These are phyloP conservation scores for Acanthamoeba healyi DNA, from an alignment of 208 protist genomes.

Conservation along the genomic window DNA sequence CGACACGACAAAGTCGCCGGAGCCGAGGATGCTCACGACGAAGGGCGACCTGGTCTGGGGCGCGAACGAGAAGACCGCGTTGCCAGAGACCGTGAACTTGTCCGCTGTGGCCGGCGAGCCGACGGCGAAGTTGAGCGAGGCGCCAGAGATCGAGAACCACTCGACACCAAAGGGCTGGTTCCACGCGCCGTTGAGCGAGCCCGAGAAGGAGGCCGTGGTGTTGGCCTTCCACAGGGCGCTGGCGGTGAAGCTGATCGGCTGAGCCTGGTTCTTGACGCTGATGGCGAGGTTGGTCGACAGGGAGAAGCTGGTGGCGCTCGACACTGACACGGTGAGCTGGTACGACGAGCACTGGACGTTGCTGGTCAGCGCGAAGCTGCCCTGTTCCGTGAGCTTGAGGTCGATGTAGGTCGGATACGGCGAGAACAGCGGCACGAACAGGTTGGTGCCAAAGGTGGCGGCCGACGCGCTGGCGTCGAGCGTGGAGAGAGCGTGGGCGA, in stretches of 20 bases:
- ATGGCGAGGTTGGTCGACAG: background rate
- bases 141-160: constrained; percentile 15
- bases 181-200: constrained; percentile 5
- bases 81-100: constrained; percentile 3
- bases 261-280: constrained; percentile 4
- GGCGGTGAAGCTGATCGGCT: background rate
- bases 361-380: constrained; percentile 28
- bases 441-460: background rate
- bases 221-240: constrained; percentile 44
- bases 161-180: constrained; percentile 31
- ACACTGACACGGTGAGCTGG: constrained; percentile 44
- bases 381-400: constrained; percentile 49
- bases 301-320: constrained; percentile 4
- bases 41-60: background rate
- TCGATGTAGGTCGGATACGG: background rate
- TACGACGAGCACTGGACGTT: constrained; percentile 10
- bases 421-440: constrained; percentile 32
- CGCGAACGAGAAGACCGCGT: constrained; percentile 22
- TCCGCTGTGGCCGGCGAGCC: background rate
- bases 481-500: background rate
- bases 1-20: constrained; percentile 30
- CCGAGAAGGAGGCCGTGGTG: constrained; percentile 30
- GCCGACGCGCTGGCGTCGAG: background rate
- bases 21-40: background rate
- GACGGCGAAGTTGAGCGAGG: background rate